A percentile compares a stretch with the other conserved stretches of the same genome.
Conservation (phyloP, 2,329 filamentous ascomycete species). For the Microdochium nivale region DNA sequence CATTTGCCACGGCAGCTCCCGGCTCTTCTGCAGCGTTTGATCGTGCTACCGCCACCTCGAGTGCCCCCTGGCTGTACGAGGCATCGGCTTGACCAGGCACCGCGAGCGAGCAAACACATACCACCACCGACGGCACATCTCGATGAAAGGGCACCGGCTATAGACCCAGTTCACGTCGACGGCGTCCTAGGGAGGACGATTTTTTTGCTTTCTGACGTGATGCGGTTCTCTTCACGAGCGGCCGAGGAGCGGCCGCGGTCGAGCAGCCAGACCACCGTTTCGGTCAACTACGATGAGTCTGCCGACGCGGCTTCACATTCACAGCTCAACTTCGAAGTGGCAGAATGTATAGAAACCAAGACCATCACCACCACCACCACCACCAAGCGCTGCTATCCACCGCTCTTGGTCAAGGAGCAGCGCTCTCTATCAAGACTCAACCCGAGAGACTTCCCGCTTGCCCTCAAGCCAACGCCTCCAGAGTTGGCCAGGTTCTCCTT, state of each 20-base stretch:
- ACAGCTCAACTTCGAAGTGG: slow-evolving; percentile 46
- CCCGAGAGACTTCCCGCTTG: slow-evolving; percentile 83
- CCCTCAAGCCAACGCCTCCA: slow-evolving; percentile 70
- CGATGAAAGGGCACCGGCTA: neutral
- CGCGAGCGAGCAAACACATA: neutral
- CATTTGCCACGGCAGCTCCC: no score
- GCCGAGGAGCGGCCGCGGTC: slow-evolving; percentile 22
- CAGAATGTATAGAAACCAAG: slow-evolving; percentile 59
- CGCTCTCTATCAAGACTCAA: slow-evolving; percentile 66
- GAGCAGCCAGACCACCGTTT: slow-evolving; percentile 29
- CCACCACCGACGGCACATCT: neutral
- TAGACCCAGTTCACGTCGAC: neutral
- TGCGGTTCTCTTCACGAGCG: neutral
- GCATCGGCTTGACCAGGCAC: neutral
- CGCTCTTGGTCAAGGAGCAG: slow-evolving; percentile 69
- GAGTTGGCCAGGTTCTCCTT: slow-evolving; percentile 73
- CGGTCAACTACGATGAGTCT: slow-evolving; percentile 29
- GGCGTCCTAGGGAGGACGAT: neutral
- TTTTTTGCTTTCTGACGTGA: neutral
- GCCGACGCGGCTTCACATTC: slow-evolving; percentile 15
- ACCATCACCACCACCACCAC: slow-evolving; percentile 87
- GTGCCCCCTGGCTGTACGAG: neutral
- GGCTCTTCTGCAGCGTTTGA: neutral
- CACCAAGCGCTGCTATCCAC: slow-evolving; percentile 75
- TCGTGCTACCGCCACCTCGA: neutral